Conservation (phyloP, 345 rosid species). For the Salix suchowensis region DNA sequence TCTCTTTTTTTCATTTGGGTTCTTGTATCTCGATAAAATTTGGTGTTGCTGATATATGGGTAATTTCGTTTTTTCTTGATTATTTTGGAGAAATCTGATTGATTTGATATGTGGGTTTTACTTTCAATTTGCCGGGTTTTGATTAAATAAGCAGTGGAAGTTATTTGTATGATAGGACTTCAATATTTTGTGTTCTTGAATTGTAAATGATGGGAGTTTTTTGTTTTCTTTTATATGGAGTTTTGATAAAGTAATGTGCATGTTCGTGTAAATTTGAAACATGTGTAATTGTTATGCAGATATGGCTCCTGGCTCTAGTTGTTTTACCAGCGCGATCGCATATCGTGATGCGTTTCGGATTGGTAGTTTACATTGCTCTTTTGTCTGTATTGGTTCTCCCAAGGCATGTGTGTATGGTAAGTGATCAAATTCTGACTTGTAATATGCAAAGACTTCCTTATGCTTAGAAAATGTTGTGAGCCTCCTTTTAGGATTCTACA, state of each 20-base stretch:
- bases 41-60: too few relatives aligned
- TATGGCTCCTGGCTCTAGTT: slow-evolving; percentile 89
- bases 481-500: background rate
- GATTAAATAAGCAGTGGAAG: too few relatives aligned
- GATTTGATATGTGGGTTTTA: too few relatives aligned
- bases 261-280: background rate
- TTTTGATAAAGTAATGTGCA: background rate
- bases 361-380: slow-evolving; percentile 57
- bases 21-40: background rate
- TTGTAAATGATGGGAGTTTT: background rate
- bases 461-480: background rate
- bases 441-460: background rate
- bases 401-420: slow-evolving; percentile 66
- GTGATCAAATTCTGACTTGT: slow-evolving; percentile 4
- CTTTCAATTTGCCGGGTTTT: too few relatives aligned
- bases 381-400: slow-evolving; percentile 75
- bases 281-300: slow-evolving; percentile 41
- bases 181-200: background rate
- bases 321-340: slow-evolving; percentile 82
- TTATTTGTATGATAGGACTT: too few relatives aligned
- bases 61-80: too few relatives aligned
- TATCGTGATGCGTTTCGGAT: slow-evolving; percentile 67
- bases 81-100: too few relatives aligned
- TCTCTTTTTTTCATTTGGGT: background rate
- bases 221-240: too few relatives aligned